Evolutionary conservation across 371 early-diverging fungal species (phyloP).

Genomic region (Circinella minor): DNA sequence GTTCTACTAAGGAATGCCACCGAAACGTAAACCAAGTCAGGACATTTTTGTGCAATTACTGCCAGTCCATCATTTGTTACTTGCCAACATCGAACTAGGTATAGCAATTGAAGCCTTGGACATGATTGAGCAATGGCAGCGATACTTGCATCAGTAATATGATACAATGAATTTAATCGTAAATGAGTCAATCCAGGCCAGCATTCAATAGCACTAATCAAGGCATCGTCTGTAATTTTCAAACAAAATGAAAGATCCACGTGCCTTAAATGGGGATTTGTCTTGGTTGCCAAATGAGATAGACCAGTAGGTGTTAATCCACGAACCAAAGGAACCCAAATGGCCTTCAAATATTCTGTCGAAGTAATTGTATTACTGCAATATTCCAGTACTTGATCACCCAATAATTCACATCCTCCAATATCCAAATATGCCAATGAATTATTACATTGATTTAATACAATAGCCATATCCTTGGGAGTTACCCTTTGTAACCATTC

Average conservation of each 20-base stretch:
- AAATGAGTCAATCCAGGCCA: constrained; percentile 36
- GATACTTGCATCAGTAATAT: constrained; percentile 30
- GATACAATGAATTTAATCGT: constrained; percentile 39
- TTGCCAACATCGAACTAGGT: constrained; percentile 48
- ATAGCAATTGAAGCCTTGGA: constrained; percentile 33
- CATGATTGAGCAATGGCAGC: constrained; percentile 29
- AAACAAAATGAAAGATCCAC: constrained; percentile 32
- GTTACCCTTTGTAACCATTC: constrained; percentile 42
- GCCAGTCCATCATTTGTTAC: constrained; percentile 29
- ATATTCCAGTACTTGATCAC: constrained; percentile 12
- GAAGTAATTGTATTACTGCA: neutral
- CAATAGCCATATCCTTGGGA: constrained; percentile 19
- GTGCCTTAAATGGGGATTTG: constrained; percentile 14
- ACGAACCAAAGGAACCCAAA: constrained; percentile 18
- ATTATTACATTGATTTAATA: constrained; percentile 20
- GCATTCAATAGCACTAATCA: constrained; percentile 13
- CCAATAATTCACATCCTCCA: constrained; percentile 39
- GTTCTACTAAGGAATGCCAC: constrained; percentile 35
- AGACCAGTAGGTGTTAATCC: constrained; percentile 8
- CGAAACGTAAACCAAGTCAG: constrained; percentile 32
- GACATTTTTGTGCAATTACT: constrained; percentile 22
- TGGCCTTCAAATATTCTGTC: neutral
- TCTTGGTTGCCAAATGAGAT: neutral
- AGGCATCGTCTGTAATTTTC: constrained; percentile 9
- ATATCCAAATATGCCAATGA: constrained; percentile 34